Evolutionary conservation across 495 filamentous ascomycete species (phyloP).

Genomic region (Haplographium delicatum): DNA sequence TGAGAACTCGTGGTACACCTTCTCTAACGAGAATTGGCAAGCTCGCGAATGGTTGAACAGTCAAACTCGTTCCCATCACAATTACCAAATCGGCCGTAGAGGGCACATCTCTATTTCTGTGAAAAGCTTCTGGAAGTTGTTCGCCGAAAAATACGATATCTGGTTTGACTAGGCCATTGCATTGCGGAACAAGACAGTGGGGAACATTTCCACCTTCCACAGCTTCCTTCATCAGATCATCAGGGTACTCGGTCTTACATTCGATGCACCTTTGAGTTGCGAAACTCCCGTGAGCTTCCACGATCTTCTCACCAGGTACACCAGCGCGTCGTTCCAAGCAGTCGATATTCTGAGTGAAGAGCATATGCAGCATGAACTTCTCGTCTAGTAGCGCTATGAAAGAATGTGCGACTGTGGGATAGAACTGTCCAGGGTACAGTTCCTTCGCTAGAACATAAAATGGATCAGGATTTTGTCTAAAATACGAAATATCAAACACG

Average conservation of each 20-base stretch:
- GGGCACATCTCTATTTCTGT: slow-evolving; percentile 48
- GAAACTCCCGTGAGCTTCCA: slow-evolving; percentile 96
- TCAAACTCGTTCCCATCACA: slow-evolving; percentile 86
- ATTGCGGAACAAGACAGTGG: slow-evolving; percentile 51
- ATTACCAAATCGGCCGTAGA: slow-evolving; percentile 72
- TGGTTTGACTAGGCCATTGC: slow-evolving; percentile 84
- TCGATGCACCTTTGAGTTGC: slow-evolving; percentile 86
- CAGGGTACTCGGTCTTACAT: slow-evolving; percentile 66
- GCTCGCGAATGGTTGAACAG: slow-evolving; percentile 83
- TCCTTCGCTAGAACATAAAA: slow-evolving; percentile 92
- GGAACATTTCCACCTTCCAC: slow-evolving; percentile 62
- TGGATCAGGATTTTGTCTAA: slow-evolving; percentile 74
- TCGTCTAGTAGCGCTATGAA: slow-evolving; percentile 72
- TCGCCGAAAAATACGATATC: slow-evolving; percentile 96
- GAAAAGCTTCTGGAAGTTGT: slow-evolving; percentile 64
- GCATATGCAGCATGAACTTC: slow-evolving; percentile 72
- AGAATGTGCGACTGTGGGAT: slow-evolving; percentile 76
- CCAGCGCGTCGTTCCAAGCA: slow-evolving; percentile 87
- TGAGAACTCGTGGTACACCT: slow-evolving; percentile 67
- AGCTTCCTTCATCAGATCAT: slow-evolving; percentile 62
- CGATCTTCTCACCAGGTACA: slow-evolving; percentile 70
- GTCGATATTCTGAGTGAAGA: slow-evolving; percentile 98
- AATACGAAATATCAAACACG: slow-evolving; percentile 84
- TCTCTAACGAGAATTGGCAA: slow-evolving; percentile 61
- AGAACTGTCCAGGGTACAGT: slow-evolving; percentile 86